Evolutionary conservation across 768 basidiomycete species (phyloP).

Genomic region (Boletus fagicola): DNA sequence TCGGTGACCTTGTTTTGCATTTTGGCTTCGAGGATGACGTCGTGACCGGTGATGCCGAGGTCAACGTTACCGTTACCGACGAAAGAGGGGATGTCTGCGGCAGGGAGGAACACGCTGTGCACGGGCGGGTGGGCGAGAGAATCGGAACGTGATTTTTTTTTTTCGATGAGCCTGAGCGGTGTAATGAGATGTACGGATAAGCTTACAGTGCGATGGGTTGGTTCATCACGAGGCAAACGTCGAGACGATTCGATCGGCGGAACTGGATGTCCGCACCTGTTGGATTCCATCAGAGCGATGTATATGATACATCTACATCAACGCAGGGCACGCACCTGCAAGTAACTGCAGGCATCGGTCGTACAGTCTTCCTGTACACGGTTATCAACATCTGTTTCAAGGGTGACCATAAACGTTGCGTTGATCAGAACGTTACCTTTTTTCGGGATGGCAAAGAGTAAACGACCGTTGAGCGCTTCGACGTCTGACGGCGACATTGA

Average conservation of each 20-base stretch:
- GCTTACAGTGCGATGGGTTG: slow-evolving; percentile 90
- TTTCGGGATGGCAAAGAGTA: slow-evolving; percentile 96
- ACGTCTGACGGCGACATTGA: slow-evolving; percentile 42
- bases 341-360: slow-evolving; percentile 88
- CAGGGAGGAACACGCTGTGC: slow-evolving; percentile 92
- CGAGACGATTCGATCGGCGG: slow-evolving; percentile 79
- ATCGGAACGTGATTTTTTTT: too few species aligned
- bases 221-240: slow-evolving; percentile 92
- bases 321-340: slow-evolving; percentile 53
- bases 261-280: slow-evolving; percentile 95
- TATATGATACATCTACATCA: too few species aligned
- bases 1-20: slow-evolving; percentile 80
- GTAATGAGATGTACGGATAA: not conserved
- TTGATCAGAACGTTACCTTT: slow-evolving; percentile 61
- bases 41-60: slow-evolving; percentile 96
- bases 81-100: slow-evolving; percentile 96
- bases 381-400: slow-evolving; percentile 1
- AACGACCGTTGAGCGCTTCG: slow-evolving; percentile 78
- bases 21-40: slow-evolving; percentile 88
- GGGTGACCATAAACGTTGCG: not conserved
- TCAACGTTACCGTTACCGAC: slow-evolving; percentile 97
- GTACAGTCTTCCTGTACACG: slow-evolving; percentile 67
- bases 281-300: not conserved
- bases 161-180: not conserved
- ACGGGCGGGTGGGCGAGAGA: too few species aligned